phyloP scores from a whole-genome alignment of 2,329 filamentous ascomycete species.

The Coniosporium tulheliwenetii region DNA sequence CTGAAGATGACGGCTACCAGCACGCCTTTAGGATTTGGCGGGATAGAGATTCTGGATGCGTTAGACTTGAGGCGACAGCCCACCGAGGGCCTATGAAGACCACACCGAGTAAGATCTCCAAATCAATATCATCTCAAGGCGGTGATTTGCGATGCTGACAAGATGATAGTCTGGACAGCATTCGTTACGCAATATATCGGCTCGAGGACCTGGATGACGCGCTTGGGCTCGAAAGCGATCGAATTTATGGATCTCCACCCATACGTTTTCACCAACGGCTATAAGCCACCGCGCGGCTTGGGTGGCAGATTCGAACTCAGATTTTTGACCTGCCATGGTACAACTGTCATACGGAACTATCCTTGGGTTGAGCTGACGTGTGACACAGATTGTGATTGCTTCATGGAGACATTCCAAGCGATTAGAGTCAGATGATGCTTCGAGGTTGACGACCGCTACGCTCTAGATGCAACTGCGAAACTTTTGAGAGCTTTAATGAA shows the following conservation, averaged over 20 bases:
- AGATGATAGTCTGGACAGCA: constrained; percentile 36
- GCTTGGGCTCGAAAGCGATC: constrained; percentile 24
- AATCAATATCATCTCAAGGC: too few relatives aligned
- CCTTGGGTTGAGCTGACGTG: not conserved
- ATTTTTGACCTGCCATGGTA: constrained; percentile 11
- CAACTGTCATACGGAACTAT: constrained; percentile 1
- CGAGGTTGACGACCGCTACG: not conserved
- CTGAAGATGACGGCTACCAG: constrained; percentile 33
- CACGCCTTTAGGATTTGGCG: constrained; percentile 40
- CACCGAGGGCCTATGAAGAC: constrained; percentile 34
- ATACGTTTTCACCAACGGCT: constrained; percentile 37
- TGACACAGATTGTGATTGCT: not conserved
- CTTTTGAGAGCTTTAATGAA: not conserved
- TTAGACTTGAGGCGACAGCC: constrained; percentile 42
- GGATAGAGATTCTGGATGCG: constrained; percentile 33
- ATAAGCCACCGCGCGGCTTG: constrained; percentile 20
- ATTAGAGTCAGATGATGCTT: not conserved
- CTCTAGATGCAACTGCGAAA: not conserved
- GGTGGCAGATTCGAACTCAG: constrained; percentile 10
- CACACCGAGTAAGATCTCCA: constrained; percentile 23
- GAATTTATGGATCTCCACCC: constrained; percentile 34
- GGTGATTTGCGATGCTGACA: too few relatives aligned
- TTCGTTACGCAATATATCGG: constrained; percentile 35
- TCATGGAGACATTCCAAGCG: not conserved
- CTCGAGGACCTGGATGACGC: constrained; percentile 31